Evolutionary conservation across 148 eudicot species (phyloP), one percentile per base, ranked within the genome.

Genomic region (Nepenthes mirabilis): DNA sequence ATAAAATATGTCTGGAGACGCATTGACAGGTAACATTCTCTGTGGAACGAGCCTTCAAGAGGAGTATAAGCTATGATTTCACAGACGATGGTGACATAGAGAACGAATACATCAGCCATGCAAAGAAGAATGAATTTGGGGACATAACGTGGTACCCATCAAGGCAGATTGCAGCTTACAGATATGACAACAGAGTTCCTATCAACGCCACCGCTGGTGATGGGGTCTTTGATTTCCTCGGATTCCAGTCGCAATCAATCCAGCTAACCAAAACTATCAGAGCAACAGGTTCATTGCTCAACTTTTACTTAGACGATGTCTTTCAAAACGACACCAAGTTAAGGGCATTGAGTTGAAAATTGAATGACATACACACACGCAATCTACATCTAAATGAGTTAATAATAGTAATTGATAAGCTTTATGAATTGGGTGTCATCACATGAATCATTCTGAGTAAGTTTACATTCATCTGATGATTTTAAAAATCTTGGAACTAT

Each of bases 91-190:
- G 35, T 33, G 73, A 60, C 0, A 66, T 90, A 3, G 95, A 86
- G 68, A 65, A 73, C 1, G 72, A 63, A 14, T 82, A 67, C 55
- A 50, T 65, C 10, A 65, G 77, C 0, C 95, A 86, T 64, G 97
- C 72, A 35, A 83, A 66, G 66, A 72, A 68, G 23, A 69, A 78
- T 56, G 97, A 90, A 64, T 90, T 90, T 74, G 95, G 80, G 40
- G 97, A 90, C 58, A 86, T 90, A 47, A 73, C 78, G 10, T 90
- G 95, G 97, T 83, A 90, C 59, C 94, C 97, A 33, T 90, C 97
- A 45, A 72, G 65, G 62, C 72, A 74, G n/a, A 75, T 69, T 1
- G 91, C 84, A 5, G 90, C 80, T 2, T 82, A 86, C 49, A 70
- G 90, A 65, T 66, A 78, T 50, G 97, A 89, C 53, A 68, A 76